phyloP scores from a whole-genome alignment of 768 basidiomycete species.

The Lactarius pseudohatsudake region DNA sequence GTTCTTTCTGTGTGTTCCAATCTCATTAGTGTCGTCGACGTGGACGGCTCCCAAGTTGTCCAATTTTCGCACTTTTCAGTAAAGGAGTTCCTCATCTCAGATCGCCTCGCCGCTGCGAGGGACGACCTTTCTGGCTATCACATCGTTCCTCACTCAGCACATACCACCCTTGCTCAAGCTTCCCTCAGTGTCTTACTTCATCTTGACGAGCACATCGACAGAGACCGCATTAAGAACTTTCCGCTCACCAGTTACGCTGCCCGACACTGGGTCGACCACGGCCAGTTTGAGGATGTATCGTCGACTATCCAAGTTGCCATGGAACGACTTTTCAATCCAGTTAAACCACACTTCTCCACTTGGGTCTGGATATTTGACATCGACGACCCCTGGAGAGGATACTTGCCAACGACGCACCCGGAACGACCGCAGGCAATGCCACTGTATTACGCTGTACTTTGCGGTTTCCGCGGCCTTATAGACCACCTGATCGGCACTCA shows the following conservation, averaged over 20 bases:
- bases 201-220: background rate
- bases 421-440: background rate
- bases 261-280: slow-evolving; percentile 4
- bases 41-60: background rate
- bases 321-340: slow-evolving; percentile 4
- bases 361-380: slow-evolving; percentile 14
- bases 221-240: background rate
- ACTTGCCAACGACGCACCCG: background rate
- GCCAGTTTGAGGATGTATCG: background rate
- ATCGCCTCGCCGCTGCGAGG: background rate
- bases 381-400: background rate
- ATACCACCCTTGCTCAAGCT: background rate
- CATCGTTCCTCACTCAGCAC: background rate
- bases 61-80: slow-evolving; percentile 22
- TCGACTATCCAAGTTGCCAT: background rate
- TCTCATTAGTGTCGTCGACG: background rate
- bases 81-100: slow-evolving; percentile 12
- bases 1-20: slow-evolving; percentile 6
- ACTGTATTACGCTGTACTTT: slow-evolving; percentile 2
- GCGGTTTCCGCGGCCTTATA: background rate
- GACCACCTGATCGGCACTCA: background rate
- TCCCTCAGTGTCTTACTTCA: background rate
- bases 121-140: slow-evolving; percentile 1
- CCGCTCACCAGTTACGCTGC: slow-evolving; percentile 12
- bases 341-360: background rate